Base-by-base conservation (phyloP, 2,329 filamentous ascomycete species). In the Daldinia eschscholtzii region DNA sequence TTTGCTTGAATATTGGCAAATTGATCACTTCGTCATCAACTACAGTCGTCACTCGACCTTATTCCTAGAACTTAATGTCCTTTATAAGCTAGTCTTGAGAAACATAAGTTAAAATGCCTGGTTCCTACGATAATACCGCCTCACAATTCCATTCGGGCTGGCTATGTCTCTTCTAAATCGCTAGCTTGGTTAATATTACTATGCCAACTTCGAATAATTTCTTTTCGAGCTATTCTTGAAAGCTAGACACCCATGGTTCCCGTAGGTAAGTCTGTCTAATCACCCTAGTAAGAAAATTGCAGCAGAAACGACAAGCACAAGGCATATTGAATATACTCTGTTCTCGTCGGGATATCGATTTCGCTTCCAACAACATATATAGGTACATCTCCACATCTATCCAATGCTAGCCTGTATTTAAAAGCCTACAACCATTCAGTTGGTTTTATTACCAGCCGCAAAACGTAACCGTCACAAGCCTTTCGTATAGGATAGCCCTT, bases 281-380 rank as follows among this genome's bases (percentile, higher is more conserved):
- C 12, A 39, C 35, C 13, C 35, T 18, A 33, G 26, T 6, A 52
- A 6, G 15, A 30, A 33, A 52, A 33, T 33, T n/a, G 18, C 46
- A 52, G 26, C n/a, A 13, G 46, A 52, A 23, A 52, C n/a, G 46
- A 33, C 26, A 9, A 52, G 28, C 9, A 28, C 15, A n/a, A 18
- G n/a, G 26, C 6, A 13, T 52, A 52, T 33, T 52, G 15, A 33
- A 52, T 52, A 18, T 15, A 5, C 35, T 55, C 52, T 55, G 52
- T 35, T 23, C 52, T 39, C 52, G 33, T 33, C 33, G 30, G 33
- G 33, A 52, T 60, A 65, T 62, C 58, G 59, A 63, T 58, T 57
- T 52, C 41, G 48, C 59, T 53, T 65, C 46, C 52, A 46, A 65
- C 59, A 58, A 65, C 59, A 58, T 50, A 53, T 59, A 58, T 59